These are phyloP conservation scores for Lachnellula suecica DNA, from an alignment of 2,329 filamentous ascomycete species.

Conservation along the genomic window DNA sequence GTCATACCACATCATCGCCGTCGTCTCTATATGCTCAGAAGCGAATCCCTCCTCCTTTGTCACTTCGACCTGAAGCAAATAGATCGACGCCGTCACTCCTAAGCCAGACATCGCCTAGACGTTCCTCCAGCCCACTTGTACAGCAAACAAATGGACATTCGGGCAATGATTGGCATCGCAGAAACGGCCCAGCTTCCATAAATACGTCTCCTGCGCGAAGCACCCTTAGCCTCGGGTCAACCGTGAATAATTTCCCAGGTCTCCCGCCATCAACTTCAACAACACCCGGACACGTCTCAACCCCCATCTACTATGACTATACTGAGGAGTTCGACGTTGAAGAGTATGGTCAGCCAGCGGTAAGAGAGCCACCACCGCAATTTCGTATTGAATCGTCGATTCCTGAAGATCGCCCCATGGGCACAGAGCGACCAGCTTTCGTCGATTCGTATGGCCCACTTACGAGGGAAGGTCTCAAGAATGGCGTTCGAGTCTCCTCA, in stretches of 20 bases:
- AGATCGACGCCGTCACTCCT: slow-evolving; percentile 29
- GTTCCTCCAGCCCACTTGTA: slow-evolving; percentile 25
- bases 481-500: slow-evolving; percentile 16
- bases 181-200: slow-evolving; percentile 19
- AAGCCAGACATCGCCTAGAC: slow-evolving; percentile 27
- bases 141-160: slow-evolving; percentile 15
- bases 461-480: slow-evolving; percentile 4
- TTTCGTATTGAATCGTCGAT: slow-evolving; percentile 31
- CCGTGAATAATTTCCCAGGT: slow-evolving; percentile 23
- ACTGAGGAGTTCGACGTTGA: slow-evolving; percentile 34
- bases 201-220: slow-evolving; percentile 32
- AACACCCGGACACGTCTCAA: slow-evolving; percentile 26
- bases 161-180: slow-evolving; percentile 22
- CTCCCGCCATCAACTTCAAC: slow-evolving; percentile 24
- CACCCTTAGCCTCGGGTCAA: slow-evolving; percentile 31
- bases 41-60: slow-evolving; percentile 24
- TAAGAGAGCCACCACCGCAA: slow-evolving; percentile 24
- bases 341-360: slow-evolving; percentile 12
- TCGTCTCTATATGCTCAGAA: slow-evolving; percentile 30
- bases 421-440: slow-evolving; percentile 14
- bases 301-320: slow-evolving; percentile 35
- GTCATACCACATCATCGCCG: slow-evolving; percentile 28
- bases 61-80: slow-evolving; percentile 28
- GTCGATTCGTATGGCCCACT: slow-evolving; percentile 2
- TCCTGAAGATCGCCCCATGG: slow-evolving; percentile 28